These are phyloP conservation scores for Coemansia guatemalensis DNA, from an alignment of 192 early-diverging fungal genomes.

Conservation along the genomic window DNA sequence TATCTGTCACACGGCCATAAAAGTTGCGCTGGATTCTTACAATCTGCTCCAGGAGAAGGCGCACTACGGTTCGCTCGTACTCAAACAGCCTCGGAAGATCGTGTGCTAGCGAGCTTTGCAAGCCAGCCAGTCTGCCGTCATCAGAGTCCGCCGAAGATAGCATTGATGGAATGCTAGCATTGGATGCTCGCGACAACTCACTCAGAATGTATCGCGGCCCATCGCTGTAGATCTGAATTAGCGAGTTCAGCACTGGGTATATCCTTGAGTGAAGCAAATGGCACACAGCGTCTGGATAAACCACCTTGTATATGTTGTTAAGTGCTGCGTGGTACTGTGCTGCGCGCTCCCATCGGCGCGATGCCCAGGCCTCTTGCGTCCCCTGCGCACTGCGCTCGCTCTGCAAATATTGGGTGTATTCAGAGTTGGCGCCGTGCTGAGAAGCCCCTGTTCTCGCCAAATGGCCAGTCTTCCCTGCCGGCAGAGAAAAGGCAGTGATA, in stretches of 20 bases:
- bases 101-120: conserved; percentile 22
- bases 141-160: conserved; percentile 13
- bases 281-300: conserved; percentile 31
- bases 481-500: too few relatives aligned
- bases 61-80: conserved; percentile 35
- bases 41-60: conserved; percentile 25
- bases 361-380: conserved; percentile 20
- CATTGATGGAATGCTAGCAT: conserved; percentile 6
- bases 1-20: conserved; percentile 14
- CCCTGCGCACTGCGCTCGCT: background rate
- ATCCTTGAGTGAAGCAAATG: conserved; percentile 24
- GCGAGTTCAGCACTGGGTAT: conserved; percentile 41
- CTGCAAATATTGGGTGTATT: background rate
- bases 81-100: conserved; percentile 51
- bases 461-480: too few relatives aligned
- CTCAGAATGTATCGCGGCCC: conserved; percentile 43
- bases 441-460: background rate
- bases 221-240: conserved; percentile 46
- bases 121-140: conserved; percentile 12
- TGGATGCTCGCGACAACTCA: conserved; percentile 29
- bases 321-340: conserved; percentile 21
- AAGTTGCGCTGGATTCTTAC: conserved; percentile 37
- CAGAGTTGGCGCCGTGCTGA: too few relatives aligned
- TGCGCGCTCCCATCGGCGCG: conserved; percentile 6
- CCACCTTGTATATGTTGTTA: conserved; percentile 16